Conservation (phyloP, 495 filamentous ascomycete genomes). For the Viridothelium virens region DNA sequence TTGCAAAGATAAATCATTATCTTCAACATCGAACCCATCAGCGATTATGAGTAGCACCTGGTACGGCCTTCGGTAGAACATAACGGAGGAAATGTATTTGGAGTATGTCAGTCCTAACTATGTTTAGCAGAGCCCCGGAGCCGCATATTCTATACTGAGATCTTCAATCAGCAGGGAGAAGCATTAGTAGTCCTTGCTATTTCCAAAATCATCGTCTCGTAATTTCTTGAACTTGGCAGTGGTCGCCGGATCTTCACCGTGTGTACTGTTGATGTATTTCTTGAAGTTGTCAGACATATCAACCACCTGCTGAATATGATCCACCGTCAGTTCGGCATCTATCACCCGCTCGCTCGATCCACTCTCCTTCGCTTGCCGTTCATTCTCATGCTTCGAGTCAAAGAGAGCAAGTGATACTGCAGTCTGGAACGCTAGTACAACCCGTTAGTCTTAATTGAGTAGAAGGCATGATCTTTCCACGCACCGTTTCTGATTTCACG, state of each 20-base stretch:
- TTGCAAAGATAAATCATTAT: too few relatives aligned
- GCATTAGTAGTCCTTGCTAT: too few relatives aligned
- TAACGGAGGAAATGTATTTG: too few relatives aligned
- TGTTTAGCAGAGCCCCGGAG: too few relatives aligned
- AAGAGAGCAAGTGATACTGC: constrained; percentile 20
- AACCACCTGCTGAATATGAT: background rate
- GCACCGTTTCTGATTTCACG: constrained; percentile 22
- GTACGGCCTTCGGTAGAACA: too few relatives aligned
- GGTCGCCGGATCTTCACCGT: background rate
- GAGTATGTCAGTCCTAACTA: too few relatives aligned
- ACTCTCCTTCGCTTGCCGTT: background rate
- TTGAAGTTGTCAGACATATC: background rate
- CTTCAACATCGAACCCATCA: too few relatives aligned
- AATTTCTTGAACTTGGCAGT: background rate
- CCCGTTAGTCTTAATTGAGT: too few relatives aligned
- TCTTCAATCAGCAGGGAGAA: too few relatives aligned
- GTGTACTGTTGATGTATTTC: background rate
- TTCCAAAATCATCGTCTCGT: background rate
- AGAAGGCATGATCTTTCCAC: too few relatives aligned
- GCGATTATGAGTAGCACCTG: too few relatives aligned
- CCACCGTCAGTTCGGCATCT: background rate
- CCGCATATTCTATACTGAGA: too few relatives aligned
- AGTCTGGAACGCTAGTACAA: constrained; percentile 21
- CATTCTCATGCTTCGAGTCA: background rate
- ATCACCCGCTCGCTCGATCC: background rate